Conservation (phyloP, 441 rosid species). For the Adansonia gregorii region DNA sequence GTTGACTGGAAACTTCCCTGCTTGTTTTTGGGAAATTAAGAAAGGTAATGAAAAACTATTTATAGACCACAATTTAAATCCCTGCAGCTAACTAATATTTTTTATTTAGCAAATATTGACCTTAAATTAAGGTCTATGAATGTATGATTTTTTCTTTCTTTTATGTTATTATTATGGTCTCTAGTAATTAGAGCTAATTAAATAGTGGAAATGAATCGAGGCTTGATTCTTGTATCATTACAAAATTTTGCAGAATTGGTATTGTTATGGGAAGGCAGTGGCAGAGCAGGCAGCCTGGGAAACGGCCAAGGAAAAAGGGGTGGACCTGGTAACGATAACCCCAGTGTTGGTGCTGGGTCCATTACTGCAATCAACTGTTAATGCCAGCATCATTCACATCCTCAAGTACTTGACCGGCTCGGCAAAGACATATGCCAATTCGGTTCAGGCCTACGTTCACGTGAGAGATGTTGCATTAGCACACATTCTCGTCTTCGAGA, state of each 20-base stretch:
- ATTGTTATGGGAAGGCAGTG: conserved; percentile 80
- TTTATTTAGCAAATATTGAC: too few species aligned
- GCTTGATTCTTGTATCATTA: too few species aligned
- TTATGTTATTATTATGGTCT: too few species aligned
- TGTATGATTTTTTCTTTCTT: too few species aligned
- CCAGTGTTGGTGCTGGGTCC: conserved; percentile 92
- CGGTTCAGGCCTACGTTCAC: conserved; percentile 81
- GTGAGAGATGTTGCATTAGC: conserved; percentile 79
- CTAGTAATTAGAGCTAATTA: too few species aligned
- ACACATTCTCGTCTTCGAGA: conserved; percentile 73
- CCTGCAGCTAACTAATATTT: too few species aligned
- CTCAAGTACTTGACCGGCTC: conserved; percentile 88
- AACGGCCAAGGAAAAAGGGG: conserved; percentile 67
- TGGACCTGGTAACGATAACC: conserved; percentile 76
- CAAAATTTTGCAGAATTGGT: conserved; percentile 66
- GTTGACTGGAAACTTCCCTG: background rate
- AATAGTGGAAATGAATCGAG: too few species aligned
- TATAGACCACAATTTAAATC: too few species aligned
- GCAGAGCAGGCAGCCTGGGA: conserved; percentile 89
- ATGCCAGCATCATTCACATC: conserved; percentile 77
- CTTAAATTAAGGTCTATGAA: too few species aligned
- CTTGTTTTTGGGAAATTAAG: background rate
- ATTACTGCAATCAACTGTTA: conserved; percentile 68
- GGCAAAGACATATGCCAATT: conserved; percentile 82
- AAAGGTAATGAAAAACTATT: too few species aligned